A percentile compares a stretch with the other conserved stretches of the same genome.
Evolutionary conservation across 2,329 filamentous ascomycete genomes (phyloP).

Genomic region (Scedosporium boydii): DNA sequence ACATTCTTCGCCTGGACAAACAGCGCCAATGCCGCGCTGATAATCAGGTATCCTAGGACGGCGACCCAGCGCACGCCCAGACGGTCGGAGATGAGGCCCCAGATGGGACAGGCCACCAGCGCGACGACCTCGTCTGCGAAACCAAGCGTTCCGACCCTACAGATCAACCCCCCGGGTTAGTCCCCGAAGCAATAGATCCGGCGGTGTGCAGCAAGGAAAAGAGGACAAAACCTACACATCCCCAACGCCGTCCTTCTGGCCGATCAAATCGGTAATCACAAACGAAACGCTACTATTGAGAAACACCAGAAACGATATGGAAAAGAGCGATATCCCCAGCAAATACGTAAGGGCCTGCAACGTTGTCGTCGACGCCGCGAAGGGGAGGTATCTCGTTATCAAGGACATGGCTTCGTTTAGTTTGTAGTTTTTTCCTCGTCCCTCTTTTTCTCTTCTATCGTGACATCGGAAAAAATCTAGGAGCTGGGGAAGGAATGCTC

Average conservation of each 20-base stretch:
- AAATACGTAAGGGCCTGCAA: conserved; percentile 66
- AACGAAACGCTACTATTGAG: conserved; percentile 78
- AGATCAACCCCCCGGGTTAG: background rate
- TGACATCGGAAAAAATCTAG: background rate
- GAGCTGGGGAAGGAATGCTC: too few relatives aligned
- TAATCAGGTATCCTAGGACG: conserved; percentile 71
- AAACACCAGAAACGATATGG: conserved; percentile 83
- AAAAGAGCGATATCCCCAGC: conserved; percentile 73
- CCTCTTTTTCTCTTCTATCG: background rate
- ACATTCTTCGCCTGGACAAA: conserved; percentile 82
- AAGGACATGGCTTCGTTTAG: conserved; percentile 19
- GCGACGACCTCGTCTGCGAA: conserved; percentile 80
- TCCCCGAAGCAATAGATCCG: background rate
- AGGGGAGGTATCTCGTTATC: conserved; percentile 41
- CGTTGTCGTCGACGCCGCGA: conserved; percentile 49
- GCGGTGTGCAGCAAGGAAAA: background rate
- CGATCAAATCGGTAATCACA: conserved; percentile 74
- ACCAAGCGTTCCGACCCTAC: conserved; percentile 65
- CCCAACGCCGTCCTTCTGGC: conserved; percentile 62
- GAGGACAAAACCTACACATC: conserved; percentile 36
- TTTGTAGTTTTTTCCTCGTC: background rate
- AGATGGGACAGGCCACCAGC: conserved; percentile 68
- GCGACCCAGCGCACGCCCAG: conserved; percentile 64
- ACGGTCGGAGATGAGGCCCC: conserved; percentile 70
- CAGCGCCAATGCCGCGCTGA: conserved; percentile 65